A percentile compares a stretch with the other conserved stretches of the same genome.
Conservation (phyloP, 345 rosid genomes). For the Populus nigra region DNA sequence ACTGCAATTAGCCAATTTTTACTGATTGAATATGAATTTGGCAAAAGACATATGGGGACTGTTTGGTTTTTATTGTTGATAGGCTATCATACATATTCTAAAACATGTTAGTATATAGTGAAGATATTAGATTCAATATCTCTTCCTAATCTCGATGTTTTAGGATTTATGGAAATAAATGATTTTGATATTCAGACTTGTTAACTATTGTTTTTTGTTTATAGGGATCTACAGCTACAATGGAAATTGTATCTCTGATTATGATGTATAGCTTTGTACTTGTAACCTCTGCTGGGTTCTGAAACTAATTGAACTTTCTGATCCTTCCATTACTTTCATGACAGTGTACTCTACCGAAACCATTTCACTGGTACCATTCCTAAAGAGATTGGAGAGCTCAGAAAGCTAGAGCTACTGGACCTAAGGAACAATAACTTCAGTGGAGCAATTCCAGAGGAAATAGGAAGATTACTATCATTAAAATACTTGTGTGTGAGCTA, state of each 20-base stretch:
- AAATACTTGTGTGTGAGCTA: slow-evolving; percentile 62
- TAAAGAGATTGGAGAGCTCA: slow-evolving; percentile 56
- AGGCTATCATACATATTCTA: background rate
- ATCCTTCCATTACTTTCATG: slow-evolving; percentile 7
- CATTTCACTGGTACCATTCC: slow-evolving; percentile 63
- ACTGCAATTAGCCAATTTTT: background rate
- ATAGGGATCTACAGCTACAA: background rate
- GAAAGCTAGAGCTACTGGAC: slow-evolving; percentile 59
- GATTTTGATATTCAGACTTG: background rate
- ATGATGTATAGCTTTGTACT: background rate
- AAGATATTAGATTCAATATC: background rate
- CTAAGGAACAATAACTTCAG: slow-evolving; percentile 61
- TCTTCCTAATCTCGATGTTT: background rate
- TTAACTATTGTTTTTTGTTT: background rate
- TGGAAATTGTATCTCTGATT: background rate
- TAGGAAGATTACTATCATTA: slow-evolving; percentile 42
- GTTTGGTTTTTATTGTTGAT: background rate
- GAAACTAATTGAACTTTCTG: slow-evolving; percentile 6
- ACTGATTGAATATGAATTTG: background rate
- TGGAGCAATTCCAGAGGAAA: slow-evolving; percentile 65
- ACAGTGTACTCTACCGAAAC: slow-evolving; percentile 58
- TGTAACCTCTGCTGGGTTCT: background rate
- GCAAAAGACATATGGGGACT: background rate
- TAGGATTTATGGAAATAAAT: background rate
- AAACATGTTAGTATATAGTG: background rate